A percentile compares a stretch with the other conserved stretches of the same genome.
Conservation (phyloP, 148 eudicot species). For the Dianthus caryophyllus region DNA sequence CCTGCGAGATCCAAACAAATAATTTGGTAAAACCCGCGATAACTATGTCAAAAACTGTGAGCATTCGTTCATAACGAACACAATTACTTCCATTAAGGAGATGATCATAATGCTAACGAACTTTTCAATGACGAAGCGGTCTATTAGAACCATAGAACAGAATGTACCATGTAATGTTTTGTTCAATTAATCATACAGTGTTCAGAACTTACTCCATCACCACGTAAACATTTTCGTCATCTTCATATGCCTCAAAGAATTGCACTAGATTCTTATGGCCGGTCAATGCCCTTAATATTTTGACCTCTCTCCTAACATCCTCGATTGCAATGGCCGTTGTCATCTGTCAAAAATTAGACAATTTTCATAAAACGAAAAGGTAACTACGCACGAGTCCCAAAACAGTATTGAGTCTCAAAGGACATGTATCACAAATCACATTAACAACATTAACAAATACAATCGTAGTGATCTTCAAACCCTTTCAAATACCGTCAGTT, state of each 20-base stretch:
- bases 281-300: conserved; percentile 71
- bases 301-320: conserved; percentile 86
- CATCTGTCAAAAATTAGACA: conserved; percentile 52
- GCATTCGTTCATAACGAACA: neutral
- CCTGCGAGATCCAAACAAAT: conserved; percentile 37
- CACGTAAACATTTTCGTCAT: conserved; percentile 72
- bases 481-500: too few species aligned
- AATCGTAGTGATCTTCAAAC: too few species aligned
- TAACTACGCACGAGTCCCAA: conserved; percentile 8
- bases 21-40: conserved; percentile 3
- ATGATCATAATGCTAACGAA: neutral
- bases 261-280: conserved; percentile 79
- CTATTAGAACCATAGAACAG: conserved; percentile 1
- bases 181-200: neutral
- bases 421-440: conserved; percentile 16
- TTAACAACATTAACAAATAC: neutral
- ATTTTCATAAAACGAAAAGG: conserved; percentile 18
- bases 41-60: neutral
- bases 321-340: conserved; percentile 90
- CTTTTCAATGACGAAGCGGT: neutral
- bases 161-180: neutral
- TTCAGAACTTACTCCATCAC: conserved; percentile 82
- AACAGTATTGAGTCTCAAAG: conserved; percentile 18
- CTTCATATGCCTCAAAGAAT: conserved; percentile 85
- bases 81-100: neutral